A percentile compares a stretch with the other conserved stretches of the same genome.
These are phyloP conservation scores for Colletotrichum cuscutae DNA, from an alignment of 2,329 filamentous ascomycete species.

Conservation along the genomic window DNA sequence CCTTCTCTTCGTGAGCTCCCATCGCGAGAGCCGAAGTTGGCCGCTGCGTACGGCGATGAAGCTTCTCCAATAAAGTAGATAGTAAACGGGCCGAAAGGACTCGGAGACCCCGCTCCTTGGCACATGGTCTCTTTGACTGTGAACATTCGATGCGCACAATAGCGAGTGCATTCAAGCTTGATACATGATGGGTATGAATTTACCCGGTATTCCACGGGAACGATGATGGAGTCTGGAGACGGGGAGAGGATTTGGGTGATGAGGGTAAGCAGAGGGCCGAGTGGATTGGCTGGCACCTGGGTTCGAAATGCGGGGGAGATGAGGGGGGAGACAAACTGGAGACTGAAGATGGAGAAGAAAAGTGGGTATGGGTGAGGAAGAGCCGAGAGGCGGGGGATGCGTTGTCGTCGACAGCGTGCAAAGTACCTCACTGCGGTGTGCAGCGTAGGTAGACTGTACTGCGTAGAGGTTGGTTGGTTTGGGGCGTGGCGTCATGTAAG, in stretches of 20 bases:
- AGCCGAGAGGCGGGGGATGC: constrained; percentile 9
- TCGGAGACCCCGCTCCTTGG: constrained; percentile 19
- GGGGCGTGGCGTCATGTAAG: constrained; percentile 6
- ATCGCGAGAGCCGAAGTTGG: not conserved
- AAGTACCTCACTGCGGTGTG: too few relatives aligned
- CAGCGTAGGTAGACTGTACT: too few relatives aligned
- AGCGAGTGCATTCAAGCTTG: not conserved
- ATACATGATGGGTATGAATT: not conserved
- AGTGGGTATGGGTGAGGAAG: not conserved
- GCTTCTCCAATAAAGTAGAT: not conserved
- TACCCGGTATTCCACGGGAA: too few relatives aligned
- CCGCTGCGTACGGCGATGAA: not conserved
- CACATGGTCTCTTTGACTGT: not conserved
- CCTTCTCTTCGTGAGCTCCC: not conserved
- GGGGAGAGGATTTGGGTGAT: not conserved
- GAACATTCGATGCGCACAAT: not conserved
- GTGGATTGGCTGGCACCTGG: not conserved
- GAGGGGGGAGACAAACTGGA: not conserved
- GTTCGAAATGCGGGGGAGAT: constrained; percentile 26
- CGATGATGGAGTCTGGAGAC: not conserved
- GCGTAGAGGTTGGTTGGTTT: not conserved
- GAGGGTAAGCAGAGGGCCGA: constrained; percentile 18
- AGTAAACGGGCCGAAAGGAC: constrained; percentile 30
- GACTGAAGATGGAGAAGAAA: not conserved
- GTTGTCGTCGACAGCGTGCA: not conserved